Conservation (phyloP, 331 rosid genomes). For the Telfairia occidentalis region DNA sequence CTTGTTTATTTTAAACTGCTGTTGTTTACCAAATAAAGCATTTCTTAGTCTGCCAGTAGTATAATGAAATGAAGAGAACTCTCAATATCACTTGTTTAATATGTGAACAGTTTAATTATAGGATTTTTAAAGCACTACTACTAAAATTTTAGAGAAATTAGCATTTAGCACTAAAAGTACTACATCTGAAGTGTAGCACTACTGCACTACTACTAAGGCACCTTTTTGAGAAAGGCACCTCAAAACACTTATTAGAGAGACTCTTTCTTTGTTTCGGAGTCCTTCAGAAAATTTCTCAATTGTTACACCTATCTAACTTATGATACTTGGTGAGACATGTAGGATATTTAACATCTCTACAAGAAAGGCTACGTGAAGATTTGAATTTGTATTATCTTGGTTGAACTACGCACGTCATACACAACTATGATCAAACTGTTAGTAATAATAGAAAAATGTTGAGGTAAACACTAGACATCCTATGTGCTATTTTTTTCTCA, state of each 20-base stretch:
- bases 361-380: neutral
- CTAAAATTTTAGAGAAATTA: neutral
- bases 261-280: neutral
- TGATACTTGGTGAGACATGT: neutral
- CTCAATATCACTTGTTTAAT: neutral
- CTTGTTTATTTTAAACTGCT: neutral
- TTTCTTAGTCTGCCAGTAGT: neutral
- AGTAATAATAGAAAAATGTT: too few relatives aligned
- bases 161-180: neutral
- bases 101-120: neutral
- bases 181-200: neutral
- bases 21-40: neutral
- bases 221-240: neutral
- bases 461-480: too few relatives aligned
- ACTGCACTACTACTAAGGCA: neutral
- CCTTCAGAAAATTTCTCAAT: neutral
- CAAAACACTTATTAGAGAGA: neutral
- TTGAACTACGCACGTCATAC: neutral
- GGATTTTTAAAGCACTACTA: neutral
- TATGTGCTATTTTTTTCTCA: too few relatives aligned
- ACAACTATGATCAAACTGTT: neutral
- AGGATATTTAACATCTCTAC: neutral
- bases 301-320: neutral
- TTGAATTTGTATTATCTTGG: neutral
- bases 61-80: neutral